Evolutionary conservation across 768 basidiomycete genomes (phyloP).

Genomic region (Pulveroboletus sp.): DNA sequence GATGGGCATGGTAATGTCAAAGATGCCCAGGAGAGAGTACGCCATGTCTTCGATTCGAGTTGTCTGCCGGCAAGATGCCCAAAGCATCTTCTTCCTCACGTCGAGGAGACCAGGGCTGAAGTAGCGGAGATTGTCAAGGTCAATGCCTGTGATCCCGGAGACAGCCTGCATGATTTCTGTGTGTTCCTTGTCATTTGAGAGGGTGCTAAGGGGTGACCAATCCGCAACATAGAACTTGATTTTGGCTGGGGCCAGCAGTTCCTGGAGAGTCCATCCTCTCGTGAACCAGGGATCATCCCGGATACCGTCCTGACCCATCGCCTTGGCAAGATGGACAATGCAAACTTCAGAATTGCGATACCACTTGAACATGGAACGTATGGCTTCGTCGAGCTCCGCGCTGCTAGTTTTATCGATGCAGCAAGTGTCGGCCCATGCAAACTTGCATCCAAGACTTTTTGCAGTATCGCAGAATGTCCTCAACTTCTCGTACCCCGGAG

Average conservation of each 20-base stretch:
- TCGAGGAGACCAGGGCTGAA: constrained; percentile 20
- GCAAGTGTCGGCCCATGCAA: constrained; percentile 26
- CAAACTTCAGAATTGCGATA: background rate
- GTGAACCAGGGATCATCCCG: constrained; percentile 23
- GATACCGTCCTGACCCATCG: background rate
- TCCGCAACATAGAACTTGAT: constrained; percentile 19
- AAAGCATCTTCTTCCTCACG: constrained; percentile 20
- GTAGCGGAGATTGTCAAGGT: constrained; percentile 8
- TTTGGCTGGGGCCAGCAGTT: constrained; percentile 18
- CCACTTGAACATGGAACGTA: constrained; percentile 13
- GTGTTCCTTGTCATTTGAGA: constrained; percentile 21
- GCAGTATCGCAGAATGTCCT: constrained; percentile 13
- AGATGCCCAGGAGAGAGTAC: too few relatives aligned
- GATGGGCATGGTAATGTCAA: too few relatives aligned
- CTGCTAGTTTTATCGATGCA: constrained; percentile 13
- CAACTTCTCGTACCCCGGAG: constrained; percentile 13
- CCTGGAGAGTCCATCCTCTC: constrained; percentile 19
- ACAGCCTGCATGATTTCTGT: constrained; percentile 8
- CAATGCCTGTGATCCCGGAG: constrained; percentile 13
- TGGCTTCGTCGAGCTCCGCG: constrained; percentile 29
- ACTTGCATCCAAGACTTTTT: constrained; percentile 9
- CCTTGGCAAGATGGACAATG: constrained; percentile 14
- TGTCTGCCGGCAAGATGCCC: constrained; percentile 25
- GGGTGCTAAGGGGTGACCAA: constrained; percentile 13
- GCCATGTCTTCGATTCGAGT: constrained; percentile 8